Evolutionary conservation across 2,329 filamentous ascomycete species (phyloP).

Genomic region (Fusarium veterinarium): DNA sequence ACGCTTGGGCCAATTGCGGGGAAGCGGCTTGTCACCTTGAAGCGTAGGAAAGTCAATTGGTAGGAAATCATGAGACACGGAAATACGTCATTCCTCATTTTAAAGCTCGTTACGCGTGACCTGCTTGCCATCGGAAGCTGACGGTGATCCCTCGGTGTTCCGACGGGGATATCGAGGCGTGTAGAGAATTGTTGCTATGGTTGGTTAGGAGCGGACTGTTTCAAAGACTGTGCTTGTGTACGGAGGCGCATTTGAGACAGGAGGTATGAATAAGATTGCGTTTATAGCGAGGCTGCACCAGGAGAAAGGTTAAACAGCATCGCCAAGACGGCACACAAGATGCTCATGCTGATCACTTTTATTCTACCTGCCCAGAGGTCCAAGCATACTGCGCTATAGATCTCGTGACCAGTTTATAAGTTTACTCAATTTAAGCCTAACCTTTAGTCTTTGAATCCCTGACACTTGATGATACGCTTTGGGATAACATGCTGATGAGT

Average conservation of each 20-base stretch:
- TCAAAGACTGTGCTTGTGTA: slow-evolving; percentile 16
- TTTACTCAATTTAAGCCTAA: neutral
- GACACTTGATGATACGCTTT: neutral
- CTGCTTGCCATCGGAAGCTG: neutral
- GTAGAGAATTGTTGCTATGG: neutral
- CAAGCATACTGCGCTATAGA: neutral
- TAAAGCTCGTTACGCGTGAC: slow-evolving; percentile 15
- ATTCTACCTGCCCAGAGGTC: neutral
- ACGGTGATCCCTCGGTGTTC: slow-evolving; percentile 33
- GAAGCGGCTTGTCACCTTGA: slow-evolving; percentile 13
- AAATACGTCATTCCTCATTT: slow-evolving; percentile 27
- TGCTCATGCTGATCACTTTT: slow-evolving; percentile 7
- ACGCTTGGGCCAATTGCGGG: slow-evolving; percentile 16
- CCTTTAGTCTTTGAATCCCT: neutral
- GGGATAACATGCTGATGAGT: neutral
- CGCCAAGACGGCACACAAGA: slow-evolving; percentile 23
- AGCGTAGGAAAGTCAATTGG: slow-evolving; percentile 21
- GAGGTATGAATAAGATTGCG: neutral
- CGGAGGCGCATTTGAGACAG: neutral
- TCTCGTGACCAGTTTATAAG: neutral
- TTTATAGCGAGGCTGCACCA: slow-evolving; percentile 4
- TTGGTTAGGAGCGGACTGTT: slow-evolving; percentile 19
- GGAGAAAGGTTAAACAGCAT: slow-evolving; percentile 5
- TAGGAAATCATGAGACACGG: slow-evolving; percentile 8
- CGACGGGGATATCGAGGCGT: slow-evolving; percentile 33